Evolutionary conservation across 352 stramenopile genomes (phyloP).

Genomic region (Pythium aquatile): DNA sequence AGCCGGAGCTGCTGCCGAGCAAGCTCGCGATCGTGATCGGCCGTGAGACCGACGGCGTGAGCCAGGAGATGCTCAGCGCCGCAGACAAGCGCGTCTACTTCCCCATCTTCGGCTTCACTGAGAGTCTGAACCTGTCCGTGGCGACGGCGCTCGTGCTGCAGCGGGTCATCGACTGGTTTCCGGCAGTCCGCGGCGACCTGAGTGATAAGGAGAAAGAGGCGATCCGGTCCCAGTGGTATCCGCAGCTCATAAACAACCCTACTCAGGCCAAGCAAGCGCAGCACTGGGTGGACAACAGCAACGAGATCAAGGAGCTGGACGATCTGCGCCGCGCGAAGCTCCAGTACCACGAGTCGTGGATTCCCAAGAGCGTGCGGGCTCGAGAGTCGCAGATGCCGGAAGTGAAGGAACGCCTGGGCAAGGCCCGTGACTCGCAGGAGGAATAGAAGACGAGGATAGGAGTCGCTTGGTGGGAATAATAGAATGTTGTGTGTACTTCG

Average conservation of each 20-base stretch:
- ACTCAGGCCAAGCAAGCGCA: constrained; percentile 53
- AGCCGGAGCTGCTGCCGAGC: constrained; percentile 65
- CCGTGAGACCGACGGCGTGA: constrained; percentile 91
- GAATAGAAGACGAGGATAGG: not conserved
- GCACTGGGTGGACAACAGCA: constrained; percentile 42
- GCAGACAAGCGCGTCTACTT: constrained; percentile 92
- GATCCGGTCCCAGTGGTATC: constrained; percentile 59
- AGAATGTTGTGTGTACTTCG: no score
- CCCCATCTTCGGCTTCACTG: constrained; percentile 91
- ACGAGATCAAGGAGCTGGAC: constrained; percentile 43
- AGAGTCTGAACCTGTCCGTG: constrained; percentile 93
- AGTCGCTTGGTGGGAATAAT: no score
- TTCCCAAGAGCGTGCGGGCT: constrained; percentile 63
- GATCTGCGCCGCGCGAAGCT: constrained; percentile 65
- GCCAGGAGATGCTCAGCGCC: constrained; percentile 81
- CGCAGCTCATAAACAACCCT: constrained; percentile 66
- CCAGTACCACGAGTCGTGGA: constrained; percentile 44
- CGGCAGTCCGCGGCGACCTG: constrained; percentile 56
- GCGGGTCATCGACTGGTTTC: constrained; percentile 80
- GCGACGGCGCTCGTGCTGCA: constrained; percentile 92
- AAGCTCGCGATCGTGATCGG: constrained; percentile 93
- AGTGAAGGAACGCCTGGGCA: constrained; percentile 52
- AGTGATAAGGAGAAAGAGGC: constrained; percentile 40
- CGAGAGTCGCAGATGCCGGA: constrained; percentile 60
- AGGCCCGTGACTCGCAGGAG: constrained; percentile 4